Percentiles rank a stretch among this genome's conserved stretches.
phyloP scores from a whole-genome alignment of 2,329 filamentous ascomycete genomes.

The Sporothrix protearum region DNA sequence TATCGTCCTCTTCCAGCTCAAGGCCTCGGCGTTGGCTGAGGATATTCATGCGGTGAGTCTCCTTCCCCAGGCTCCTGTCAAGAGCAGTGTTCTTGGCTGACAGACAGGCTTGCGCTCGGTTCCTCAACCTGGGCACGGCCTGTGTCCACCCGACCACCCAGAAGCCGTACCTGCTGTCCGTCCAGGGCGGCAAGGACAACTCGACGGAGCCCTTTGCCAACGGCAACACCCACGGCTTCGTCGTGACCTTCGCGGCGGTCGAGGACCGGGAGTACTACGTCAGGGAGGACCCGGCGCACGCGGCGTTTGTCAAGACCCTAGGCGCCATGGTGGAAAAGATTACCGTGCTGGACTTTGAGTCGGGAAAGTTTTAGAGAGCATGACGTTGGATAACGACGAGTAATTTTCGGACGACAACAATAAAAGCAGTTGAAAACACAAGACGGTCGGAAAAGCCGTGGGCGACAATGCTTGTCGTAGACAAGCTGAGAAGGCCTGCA shows the following conservation, averaged over 20 bases:
- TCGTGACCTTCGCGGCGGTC: slow-evolving; percentile 61
- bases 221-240: slow-evolving; percentile 65
- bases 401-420: too few relatives aligned
- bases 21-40: slow-evolving; percentile 1
- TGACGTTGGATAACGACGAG: neutral
- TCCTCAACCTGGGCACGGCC: slow-evolving; percentile 51
- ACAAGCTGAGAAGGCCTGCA: too few relatives aligned
- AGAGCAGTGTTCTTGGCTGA: too few relatives aligned
- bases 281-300: slow-evolving; percentile 60
- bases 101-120: slow-evolving; percentile 33
- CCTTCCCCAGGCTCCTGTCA: neutral
- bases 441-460: too few relatives aligned
- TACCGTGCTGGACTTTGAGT: slow-evolving; percentile 58
- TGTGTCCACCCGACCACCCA: slow-evolving; percentile 61
- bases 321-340: slow-evolving; percentile 49
- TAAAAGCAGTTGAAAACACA: too few relatives aligned
- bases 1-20: slow-evolving; percentile 25
- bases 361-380: slow-evolving; percentile 40
- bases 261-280: slow-evolving; percentile 68
- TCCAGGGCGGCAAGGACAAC: slow-evolving; percentile 59
- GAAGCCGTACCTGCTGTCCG: slow-evolving; percentile 57
- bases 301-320: slow-evolving; percentile 54
- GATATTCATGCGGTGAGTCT: neutral
- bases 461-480: too few relatives aligned
- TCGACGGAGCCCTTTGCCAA: slow-evolving; percentile 54